phyloP scores from a whole-genome alignment of 345 rosid genomes.

The Dimocarpus longan region DNA sequence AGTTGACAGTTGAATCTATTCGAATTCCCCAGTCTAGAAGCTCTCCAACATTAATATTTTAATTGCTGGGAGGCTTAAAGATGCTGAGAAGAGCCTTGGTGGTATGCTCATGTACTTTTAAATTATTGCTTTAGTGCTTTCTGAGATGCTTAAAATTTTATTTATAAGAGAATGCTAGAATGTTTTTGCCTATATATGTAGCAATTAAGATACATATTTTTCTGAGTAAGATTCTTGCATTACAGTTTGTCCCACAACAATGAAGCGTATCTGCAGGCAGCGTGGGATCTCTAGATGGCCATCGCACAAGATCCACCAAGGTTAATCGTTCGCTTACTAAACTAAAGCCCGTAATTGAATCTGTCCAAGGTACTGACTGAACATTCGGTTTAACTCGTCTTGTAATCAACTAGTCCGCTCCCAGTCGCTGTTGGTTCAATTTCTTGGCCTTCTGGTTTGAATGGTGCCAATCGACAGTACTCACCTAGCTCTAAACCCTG shows the following conservation, averaged over 20 bases:
- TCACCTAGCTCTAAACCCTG: conserved; percentile 44
- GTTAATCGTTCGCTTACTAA: conserved; percentile 85
- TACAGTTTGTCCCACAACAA: conserved; percentile 95
- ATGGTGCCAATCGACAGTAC: conserved; percentile 51
- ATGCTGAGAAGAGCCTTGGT: conserved; percentile 94
- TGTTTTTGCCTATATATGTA: not conserved
- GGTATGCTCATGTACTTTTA: conserved; percentile 47
- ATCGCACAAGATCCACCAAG: conserved; percentile 90
- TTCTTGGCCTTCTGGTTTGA: conserved; percentile 67
- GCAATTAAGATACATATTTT: conserved; percentile 12
- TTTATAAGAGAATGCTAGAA: not conserved
- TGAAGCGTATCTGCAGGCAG: conserved; percentile 99
- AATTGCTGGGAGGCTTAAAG: conserved; percentile 82
- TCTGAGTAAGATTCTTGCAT: conserved; percentile 25
- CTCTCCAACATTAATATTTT: conserved; percentile 74
- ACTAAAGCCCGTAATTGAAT: conserved; percentile 82
- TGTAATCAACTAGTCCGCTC: conserved; percentile 45
- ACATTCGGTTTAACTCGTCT: conserved; percentile 55
- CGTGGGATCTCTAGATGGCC: conserved; percentile 98
- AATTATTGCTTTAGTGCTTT: conserved; percentile 7
- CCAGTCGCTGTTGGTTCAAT: conserved; percentile 64
- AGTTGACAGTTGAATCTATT: conserved; percentile 49
- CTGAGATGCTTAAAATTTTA: too few species aligned
- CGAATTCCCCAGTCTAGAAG: conserved; percentile 56
- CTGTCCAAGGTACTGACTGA: conserved; percentile 86